phyloP scores from a whole-genome alignment of 2,329 filamentous ascomycete genomes.

The Fusarium siculi region DNA sequence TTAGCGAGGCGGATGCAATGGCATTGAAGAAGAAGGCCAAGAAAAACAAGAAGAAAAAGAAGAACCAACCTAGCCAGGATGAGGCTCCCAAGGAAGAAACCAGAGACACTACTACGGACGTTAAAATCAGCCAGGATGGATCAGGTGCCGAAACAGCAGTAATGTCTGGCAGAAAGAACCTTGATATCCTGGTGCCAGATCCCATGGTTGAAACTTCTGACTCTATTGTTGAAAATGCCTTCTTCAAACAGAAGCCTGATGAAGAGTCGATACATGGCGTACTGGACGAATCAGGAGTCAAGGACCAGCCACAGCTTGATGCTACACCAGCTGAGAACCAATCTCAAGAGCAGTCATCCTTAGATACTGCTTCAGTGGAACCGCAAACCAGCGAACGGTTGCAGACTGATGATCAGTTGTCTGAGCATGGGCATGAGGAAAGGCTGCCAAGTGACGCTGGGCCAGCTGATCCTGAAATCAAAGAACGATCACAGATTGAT shows the following conservation, averaged over 20 bases:
- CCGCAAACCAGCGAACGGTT: not conserved
- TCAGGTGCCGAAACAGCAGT: not conserved
- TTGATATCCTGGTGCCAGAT: not conserved
- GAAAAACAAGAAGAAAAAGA: constrained; percentile 50
- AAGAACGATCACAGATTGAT: not conserved
- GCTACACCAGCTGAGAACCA: not conserved
- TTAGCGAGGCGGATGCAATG: constrained; percentile 10
- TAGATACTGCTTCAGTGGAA: not conserved
- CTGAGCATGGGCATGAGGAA: not conserved
- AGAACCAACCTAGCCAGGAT: constrained; percentile 18
- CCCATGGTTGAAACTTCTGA: not conserved
- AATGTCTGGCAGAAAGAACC: not conserved
- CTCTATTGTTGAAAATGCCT: not conserved
- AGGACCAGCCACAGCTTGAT: not conserved
- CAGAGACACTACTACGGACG: constrained; percentile 1
- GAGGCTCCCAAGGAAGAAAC: constrained; percentile 8
- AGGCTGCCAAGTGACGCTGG: not conserved
- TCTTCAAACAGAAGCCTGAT: not conserved
- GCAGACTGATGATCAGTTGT: not conserved
- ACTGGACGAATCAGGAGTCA: not conserved
- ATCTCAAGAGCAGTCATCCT: not conserved
- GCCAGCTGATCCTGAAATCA: not conserved
- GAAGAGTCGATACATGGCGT: not conserved
- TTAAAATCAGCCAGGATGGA: constrained; percentile 1
- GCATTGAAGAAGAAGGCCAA: constrained; percentile 46